Evolutionary conservation across 176 grass and related monocot genomes (phyloP).

Genomic region (Ensete glaucum): DNA sequence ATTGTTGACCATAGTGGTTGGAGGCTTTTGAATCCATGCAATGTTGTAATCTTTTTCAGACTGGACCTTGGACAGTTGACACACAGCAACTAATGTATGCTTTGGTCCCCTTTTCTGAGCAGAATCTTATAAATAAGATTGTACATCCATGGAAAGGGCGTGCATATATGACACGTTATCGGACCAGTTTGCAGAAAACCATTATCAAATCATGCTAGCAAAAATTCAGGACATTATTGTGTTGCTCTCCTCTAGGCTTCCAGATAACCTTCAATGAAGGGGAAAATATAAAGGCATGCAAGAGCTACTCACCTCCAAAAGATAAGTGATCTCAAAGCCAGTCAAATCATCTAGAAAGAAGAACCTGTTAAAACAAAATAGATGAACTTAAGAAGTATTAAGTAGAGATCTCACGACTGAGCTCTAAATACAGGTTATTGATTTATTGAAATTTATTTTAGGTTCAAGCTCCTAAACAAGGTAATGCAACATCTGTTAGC

Average conservation of each 20-base stretch:
- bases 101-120: no score
- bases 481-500: background rate
- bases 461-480: no score
- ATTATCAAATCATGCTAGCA: background rate
- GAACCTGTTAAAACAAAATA: constrained; percentile 42
- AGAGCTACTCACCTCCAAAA: constrained; percentile 56
- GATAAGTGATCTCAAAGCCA: constrained; percentile 92
- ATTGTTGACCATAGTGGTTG: no score
- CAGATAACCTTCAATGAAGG: background rate
- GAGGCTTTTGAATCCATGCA: no score
- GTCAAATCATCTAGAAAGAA: constrained; percentile 94
- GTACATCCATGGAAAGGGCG: no score
- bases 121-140: no score
- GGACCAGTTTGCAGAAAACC: background rate
- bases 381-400: background rate
- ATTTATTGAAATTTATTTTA: no score
- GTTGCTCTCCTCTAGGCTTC: background rate
- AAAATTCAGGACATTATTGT: no score
- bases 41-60: no score
- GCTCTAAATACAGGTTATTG: background rate
- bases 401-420: background rate
- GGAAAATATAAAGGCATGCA: background rate
- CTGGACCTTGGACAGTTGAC: no score
- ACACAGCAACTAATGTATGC: no score
- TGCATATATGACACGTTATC: background rate